These are phyloP conservation scores for Craspedostauros australis DNA, from an alignment of 108 stramenopile species.

Conservation along the genomic window DNA sequence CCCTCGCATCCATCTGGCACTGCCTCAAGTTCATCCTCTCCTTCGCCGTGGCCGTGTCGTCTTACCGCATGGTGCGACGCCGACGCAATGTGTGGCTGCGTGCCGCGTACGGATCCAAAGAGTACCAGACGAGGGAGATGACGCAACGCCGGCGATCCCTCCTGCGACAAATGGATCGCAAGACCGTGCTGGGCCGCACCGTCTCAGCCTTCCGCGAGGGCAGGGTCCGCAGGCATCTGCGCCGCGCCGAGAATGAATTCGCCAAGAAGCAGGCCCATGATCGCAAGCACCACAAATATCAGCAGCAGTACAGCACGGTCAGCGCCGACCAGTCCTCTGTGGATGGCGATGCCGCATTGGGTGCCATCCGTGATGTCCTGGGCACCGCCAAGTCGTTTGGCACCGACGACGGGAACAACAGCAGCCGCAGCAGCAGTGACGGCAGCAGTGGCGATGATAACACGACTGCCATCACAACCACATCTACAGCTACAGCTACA, in stretches of 20 bases:
- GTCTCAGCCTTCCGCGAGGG: constrained; percentile 10
- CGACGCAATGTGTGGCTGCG: constrained; percentile 66
- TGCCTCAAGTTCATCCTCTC: constrained; percentile 11
- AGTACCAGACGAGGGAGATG: constrained; percentile 30
- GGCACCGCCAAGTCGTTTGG: too few relatives aligned
- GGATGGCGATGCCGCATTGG: background rate
- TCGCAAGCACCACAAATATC: background rate
- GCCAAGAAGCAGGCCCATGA: constrained; percentile 31
- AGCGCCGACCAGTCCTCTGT: background rate
- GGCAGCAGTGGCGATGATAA: background rate
- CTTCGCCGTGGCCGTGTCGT: constrained; percentile 35
- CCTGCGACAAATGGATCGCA: constrained; percentile 47
- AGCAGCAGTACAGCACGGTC: background rate
- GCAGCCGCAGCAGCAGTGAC: background rate
- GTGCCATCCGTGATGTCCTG: too few relatives aligned
- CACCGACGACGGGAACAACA: background rate
- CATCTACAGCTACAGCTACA: background rate
- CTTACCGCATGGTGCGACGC: constrained; percentile 67
- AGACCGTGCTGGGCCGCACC: constrained; percentile 20
- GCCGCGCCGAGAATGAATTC: constrained; percentile 46
- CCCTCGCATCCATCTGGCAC: constrained; percentile 17
- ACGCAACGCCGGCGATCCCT: constrained; percentile 17
- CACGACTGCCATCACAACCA: background rate
- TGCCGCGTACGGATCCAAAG: constrained; percentile 38
- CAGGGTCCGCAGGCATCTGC: constrained; percentile 33